Evolutionary conservation across 1,284 basidiomycete genomes (phyloP).

Genomic region (Mrakiaceae sp.): DNA sequence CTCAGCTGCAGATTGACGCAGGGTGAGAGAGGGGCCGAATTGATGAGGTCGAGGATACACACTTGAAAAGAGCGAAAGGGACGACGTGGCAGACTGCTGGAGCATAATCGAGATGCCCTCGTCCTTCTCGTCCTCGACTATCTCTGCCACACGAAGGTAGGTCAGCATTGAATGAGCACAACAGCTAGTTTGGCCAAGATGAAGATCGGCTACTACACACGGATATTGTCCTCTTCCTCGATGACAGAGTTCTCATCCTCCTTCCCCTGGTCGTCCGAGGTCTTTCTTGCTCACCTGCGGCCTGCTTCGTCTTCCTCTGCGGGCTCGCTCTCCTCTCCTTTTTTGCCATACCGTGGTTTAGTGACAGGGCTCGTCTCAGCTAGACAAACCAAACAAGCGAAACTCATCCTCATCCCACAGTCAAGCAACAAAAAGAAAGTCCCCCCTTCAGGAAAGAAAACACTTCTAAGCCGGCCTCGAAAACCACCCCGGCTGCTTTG

Average conservation of each 20-base stretch:
- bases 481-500: too few species aligned
- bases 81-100: slow-evolving; percentile 82
- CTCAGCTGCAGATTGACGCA: slow-evolving; percentile 74
- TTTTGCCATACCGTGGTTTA: slow-evolving; percentile 19
- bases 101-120: slow-evolving; percentile 65
- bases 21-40: slow-evolving; percentile 66
- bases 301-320: slow-evolving; percentile 43
- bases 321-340: slow-evolving; percentile 32
- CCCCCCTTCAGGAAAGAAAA: too few species aligned
- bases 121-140: slow-evolving; percentile 22
- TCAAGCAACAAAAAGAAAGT: too few species aligned
- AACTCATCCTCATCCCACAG: too few species aligned
- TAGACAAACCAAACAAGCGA: too few species aligned
- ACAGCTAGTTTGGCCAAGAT: background rate
- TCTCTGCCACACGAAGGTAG: background rate
- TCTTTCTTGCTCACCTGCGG: slow-evolving; percentile 29
- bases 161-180: background rate
- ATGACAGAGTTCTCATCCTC: slow-evolving; percentile 35
- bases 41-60: slow-evolving; percentile 94
- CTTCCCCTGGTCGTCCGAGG: slow-evolving; percentile 30
- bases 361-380: background rate
- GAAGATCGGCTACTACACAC: slow-evolving; percentile 19
- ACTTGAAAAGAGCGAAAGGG: slow-evolving; percentile 71
- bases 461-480: too few species aligned
- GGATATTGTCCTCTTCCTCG: slow-evolving; percentile 39